Conservation (phyloP, 2,329 filamentous ascomycete species). For the Hymenoscyphus salicellus region DNA sequence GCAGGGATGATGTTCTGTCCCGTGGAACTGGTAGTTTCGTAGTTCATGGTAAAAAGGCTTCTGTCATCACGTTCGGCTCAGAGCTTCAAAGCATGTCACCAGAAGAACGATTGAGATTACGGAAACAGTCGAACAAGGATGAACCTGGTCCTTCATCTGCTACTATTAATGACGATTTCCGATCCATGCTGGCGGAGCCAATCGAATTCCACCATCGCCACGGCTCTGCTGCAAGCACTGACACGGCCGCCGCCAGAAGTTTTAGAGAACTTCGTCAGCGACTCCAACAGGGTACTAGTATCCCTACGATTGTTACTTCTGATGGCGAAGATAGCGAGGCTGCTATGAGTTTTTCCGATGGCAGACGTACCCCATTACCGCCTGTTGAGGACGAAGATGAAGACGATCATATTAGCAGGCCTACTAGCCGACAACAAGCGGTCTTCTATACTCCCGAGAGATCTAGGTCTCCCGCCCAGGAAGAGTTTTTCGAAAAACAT, state of each 20-base stretch:
- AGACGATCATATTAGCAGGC: slow-evolving; percentile 22
- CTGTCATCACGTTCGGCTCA: slow-evolving; percentile 92
- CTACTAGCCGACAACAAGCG: slow-evolving; percentile 25
- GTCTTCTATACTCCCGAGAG: slow-evolving; percentile 35
- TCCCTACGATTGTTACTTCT: slow-evolving; percentile 27
- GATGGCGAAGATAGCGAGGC: slow-evolving; percentile 58
- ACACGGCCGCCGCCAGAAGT: slow-evolving; percentile 64
- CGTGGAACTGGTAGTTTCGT: slow-evolving; percentile 87
- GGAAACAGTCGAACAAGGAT: slow-evolving; percentile 50
- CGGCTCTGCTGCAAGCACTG: slow-evolving; percentile 61
- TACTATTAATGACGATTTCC: slow-evolving; percentile 47
- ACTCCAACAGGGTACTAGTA: slow-evolving; percentile 49
- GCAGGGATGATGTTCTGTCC: slow-evolving; percentile 65
- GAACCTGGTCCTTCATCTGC: slow-evolving; percentile 32
- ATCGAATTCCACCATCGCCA: slow-evolving; percentile 47
- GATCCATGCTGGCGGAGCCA: slow-evolving; percentile 48
- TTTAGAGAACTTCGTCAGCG: slow-evolving; percentile 63
- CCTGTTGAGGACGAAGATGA: slow-evolving; percentile 43
- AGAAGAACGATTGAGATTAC: slow-evolving; percentile 67
- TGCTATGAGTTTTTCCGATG: slow-evolving; percentile 59
- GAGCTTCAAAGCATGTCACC: slow-evolving; percentile 77
- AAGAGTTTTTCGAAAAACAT: slow-evolving; percentile 10
- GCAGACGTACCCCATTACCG: slow-evolving; percentile 53
- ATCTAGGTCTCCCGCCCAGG: slow-evolving; percentile 17
- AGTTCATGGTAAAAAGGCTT: slow-evolving; percentile 96